Base-by-base conservation (phyloP, 2,329 filamentous ascomycete genomes). In the Thermomyces lanuginosus region DNA sequence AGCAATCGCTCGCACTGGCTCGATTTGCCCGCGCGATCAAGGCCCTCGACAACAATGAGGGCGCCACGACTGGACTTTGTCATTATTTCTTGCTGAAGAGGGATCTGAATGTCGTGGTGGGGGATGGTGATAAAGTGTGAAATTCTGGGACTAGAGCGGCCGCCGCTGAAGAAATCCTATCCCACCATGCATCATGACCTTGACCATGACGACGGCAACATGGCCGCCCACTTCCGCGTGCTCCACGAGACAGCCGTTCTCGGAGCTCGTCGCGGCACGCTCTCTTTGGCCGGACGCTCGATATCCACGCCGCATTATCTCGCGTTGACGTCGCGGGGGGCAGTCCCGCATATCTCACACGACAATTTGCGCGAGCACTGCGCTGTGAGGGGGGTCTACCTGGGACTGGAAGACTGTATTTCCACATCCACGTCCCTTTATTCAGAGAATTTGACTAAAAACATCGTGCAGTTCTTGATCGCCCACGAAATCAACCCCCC, bases 401-500 rank as follows among this genome's bases (percentile, higher is more conserved):
- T 89, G 43, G 80, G 77, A 1, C 58, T 95, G 15, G 89, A 98
- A 61, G 89, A 98, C 53, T 95, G 89, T 93, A 64, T 54, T 78
- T 52, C 11, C 13, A 19, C 2, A 12, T 7, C 24, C 14, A 16
- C 14, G 14, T 27, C 15, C 12, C 19, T 12, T 25, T 8, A 8
- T 14, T 11, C 17, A 3, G 14, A 26, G 24, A 89, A 47, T 61
- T 84, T 44, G 76, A 74, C 0, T 58, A 92, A 20, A 83, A 92
- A 59, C 84, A 92, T 44, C 49, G 43, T 39, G 41, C 51, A 77
- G 72, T 75, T 55, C 60, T 76, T 47, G 72, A 76, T 48, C 55
- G 54, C 31, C 55, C 58, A 16, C 22, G 22, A 41, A 28, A 53
- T 61, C 34, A 53, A 53, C 27, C 62, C 58, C 17, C 66, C 62